Evolutionary conservation across 352 stramenopile genomes (phyloP), one percentile per base, ranked within the genome.

Genomic region (Pythium chondricola): DNA sequence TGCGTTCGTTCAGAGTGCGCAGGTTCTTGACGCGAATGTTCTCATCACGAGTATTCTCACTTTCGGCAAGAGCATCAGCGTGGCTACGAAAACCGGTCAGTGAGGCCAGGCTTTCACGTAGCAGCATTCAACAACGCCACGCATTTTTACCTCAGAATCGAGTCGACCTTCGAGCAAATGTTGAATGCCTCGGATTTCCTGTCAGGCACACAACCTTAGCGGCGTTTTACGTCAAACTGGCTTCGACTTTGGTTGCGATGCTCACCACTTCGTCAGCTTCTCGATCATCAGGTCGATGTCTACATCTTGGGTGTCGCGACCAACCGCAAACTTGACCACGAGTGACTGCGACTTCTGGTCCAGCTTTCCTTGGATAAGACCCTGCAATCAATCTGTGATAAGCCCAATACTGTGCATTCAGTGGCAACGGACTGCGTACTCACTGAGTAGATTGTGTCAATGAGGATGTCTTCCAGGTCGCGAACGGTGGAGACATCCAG

Each of bases 391-490:
- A 27, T 10, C 6, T 16, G 13, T 17, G 3, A 21, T 43, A 11
- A 48, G 27, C 6, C 20, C 8, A 14, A 14, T 35, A 35, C 30
- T 18, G n/a, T 9, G 37, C 37, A 43, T 17, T 45, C 29, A 45
- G 39, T 18, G 22, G 13, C 26, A 11, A 32, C 13, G 30, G 33
- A 8, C 2, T 43, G 10, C 38, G 10, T 71, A 17, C 36, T 5
- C 26, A 94, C 88, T 11, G 84, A 91, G 65, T 97, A 97, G 33
- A 97, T 96, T 20, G 83, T 88, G 33, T 97, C 87, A 43, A 97
- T 96, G 21, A 97, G 72, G 27, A 97, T 75, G 59, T 97, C 89
- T 70, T 97, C 89, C 17, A 97, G 74, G 27, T 95, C 83, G 29
- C 88, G 82, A 17, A 96, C 71, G 17, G 76, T 84, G 18, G 69